phyloP scores from a whole-genome alignment of 306 rosid species.

The Prunus mume region DNA sequence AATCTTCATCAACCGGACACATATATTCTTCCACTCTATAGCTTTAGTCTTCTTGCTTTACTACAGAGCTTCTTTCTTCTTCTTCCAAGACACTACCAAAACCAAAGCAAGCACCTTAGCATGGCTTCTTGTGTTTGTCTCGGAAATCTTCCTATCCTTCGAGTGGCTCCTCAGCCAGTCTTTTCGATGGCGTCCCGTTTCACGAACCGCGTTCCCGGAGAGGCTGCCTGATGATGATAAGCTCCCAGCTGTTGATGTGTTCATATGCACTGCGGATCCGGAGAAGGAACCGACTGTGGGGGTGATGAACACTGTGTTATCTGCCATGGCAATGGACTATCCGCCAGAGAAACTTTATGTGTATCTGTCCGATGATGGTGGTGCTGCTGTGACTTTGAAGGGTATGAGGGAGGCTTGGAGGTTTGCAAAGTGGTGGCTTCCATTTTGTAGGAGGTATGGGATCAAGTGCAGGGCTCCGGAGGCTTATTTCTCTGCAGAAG shows the following conservation, averaged over 20 bases:
- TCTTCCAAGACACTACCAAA: slow-evolving; percentile 25
- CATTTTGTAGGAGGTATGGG: slow-evolving; percentile 46
- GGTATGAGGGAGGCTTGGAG: slow-evolving; percentile 45
- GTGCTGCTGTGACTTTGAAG: slow-evolving; percentile 45
- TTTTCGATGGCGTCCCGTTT: slow-evolving; percentile 52
- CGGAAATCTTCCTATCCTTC: slow-evolving; percentile 60
- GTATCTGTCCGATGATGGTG: slow-evolving; percentile 75
- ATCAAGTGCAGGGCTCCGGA: slow-evolving; percentile 50
- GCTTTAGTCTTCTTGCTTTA: slow-evolving; percentile 52
- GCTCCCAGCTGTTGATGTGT: slow-evolving; percentile 61
- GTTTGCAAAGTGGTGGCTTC: slow-evolving; percentile 70
- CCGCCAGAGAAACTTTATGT: slow-evolving; percentile 63
- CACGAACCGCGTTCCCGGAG: slow-evolving; percentile 48
- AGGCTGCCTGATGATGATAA: slow-evolving; percentile 50
- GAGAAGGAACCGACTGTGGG: slow-evolving; percentile 58
- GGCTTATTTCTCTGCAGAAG: slow-evolving; percentile 50
- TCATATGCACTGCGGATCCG: slow-evolving; percentile 70
- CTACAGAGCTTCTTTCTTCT: slow-evolving; percentile 44
- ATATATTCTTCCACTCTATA: slow-evolving; percentile 43
- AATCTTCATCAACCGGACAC: slow-evolving; percentile 42
- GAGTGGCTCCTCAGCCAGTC: slow-evolving; percentile 64
- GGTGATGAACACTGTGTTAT: slow-evolving; percentile 73
- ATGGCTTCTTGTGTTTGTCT: slow-evolving; percentile 49
- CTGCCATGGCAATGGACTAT: slow-evolving; percentile 75
- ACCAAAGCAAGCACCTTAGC: slow-evolving; percentile 29